Conservation (phyloP, 177 flowering plant species). For the Vitis hybrid region DNA sequence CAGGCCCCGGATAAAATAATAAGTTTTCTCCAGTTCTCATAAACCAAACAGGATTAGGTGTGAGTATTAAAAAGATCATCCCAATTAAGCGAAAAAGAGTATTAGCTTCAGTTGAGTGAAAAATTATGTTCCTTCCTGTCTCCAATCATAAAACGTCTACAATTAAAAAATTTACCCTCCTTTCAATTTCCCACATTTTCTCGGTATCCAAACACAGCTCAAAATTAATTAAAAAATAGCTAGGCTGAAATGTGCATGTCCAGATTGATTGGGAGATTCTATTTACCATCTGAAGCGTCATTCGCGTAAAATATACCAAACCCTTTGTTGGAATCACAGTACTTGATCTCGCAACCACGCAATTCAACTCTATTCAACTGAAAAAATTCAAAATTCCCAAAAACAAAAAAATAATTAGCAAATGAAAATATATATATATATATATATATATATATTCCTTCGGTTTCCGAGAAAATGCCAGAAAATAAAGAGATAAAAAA, state of each 20-base stretch:
- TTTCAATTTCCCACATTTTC: neutral
- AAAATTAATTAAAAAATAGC: neutral
- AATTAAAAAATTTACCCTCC: neutral
- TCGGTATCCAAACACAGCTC: neutral
- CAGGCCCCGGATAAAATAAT: neutral
- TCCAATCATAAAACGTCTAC: neutral
- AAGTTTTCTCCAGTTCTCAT: neutral
- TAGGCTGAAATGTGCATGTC: neutral
- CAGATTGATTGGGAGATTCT: neutral
- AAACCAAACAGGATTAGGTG: neutral
- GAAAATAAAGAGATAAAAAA: too few relatives aligned
- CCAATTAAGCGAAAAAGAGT: neutral
- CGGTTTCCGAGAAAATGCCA: neutral
- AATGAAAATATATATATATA: neutral
- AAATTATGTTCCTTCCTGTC: neutral
- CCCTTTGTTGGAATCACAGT: conserved; percentile 66
- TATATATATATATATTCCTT: neutral
- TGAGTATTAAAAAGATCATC: neutral
- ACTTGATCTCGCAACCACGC: conserved; percentile 79
- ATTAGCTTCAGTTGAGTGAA: neutral
- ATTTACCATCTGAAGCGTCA: conserved; percentile 44
- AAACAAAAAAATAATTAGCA: neutral
- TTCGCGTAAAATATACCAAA: conserved; percentile 66
- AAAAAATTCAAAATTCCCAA: neutral
- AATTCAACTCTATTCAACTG: conserved; percentile 74